Evolutionary conservation across 2,329 filamentous ascomycete species (phyloP).

Genomic region (Albifimbria verrucaria): DNA sequence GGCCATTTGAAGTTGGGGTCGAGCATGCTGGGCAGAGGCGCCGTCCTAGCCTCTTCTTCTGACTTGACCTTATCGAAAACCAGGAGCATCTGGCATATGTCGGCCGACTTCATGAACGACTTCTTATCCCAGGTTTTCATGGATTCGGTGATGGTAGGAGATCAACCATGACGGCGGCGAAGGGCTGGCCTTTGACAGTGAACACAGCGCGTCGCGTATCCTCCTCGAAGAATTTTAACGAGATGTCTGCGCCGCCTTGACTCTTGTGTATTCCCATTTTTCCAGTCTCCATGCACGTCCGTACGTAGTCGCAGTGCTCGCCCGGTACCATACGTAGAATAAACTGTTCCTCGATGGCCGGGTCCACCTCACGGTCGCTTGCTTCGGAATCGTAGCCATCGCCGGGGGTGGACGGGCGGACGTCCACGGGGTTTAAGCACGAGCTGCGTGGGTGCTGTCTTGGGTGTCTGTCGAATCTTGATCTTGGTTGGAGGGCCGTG

Average conservation of each 20-base stretch:
- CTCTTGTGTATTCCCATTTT: conserved; percentile 65
- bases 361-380: conserved; percentile 83
- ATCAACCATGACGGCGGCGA: conserved; percentile 77
- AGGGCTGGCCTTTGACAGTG: conserved; percentile 65
- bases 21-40: conserved; percentile 68
- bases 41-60: conserved; percentile 63
- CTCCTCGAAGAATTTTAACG: conserved; percentile 73
- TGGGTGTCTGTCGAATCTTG: conserved; percentile 43
- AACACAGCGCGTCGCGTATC: conserved; percentile 73
- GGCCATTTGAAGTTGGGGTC: conserved; percentile 70
- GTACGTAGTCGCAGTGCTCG: conserved; percentile 79
- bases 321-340: conserved; percentile 85
- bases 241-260: conserved; percentile 72
- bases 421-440: conserved; percentile 64
- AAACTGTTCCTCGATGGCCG: conserved; percentile 85
- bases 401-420: conserved; percentile 67
- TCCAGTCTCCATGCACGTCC: conserved; percentile 70
- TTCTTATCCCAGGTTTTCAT: conserved; percentile 94
- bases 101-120: conserved; percentile 82
- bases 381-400: conserved; percentile 97
- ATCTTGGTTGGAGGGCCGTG: conserved; percentile 46
- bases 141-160: conserved; percentile 83
- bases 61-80: conserved; percentile 66
- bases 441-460: conserved; percentile 33
- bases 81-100: conserved; percentile 85